Evolutionary conservation across 106 monocot species (phyloP), one percentile per base, ranked within the genome.

Genomic region (Ottelia alismoides): DNA sequence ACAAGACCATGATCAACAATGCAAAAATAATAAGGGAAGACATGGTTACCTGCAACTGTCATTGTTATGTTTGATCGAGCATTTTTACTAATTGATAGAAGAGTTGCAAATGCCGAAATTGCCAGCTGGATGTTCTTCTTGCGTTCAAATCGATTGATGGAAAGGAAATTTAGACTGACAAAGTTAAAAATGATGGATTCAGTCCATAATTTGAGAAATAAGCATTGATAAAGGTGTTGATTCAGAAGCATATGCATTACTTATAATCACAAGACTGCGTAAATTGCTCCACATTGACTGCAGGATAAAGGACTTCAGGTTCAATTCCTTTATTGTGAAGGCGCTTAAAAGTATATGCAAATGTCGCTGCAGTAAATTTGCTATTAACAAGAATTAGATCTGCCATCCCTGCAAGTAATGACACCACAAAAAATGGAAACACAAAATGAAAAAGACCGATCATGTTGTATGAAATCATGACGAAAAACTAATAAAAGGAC

Each of bases 121-220:
- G 96, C 96, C 44, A 96, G 57, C 48, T 79, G 71, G 66, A 96
- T 72, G 57, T 96, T 96, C 78, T 96, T 96, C 70, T 96, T 96
- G 48, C 96, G 76, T 74, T 96, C 96, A 85, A 96, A 96, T 30
- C 96, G 88, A 60, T 96, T 96, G 52, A 96, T 69, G 6, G 96
- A 89, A 52, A 96, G 85, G 55, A 89, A 96, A 76, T 88, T 96
- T 44, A 85, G 70, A 76, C 96, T 96, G 46, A 31, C 28, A n/a
- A 12, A 27, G 25, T n/a, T n/a, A n/a, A n/a, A n/a, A n/a, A n/a
- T n/a, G n/a, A n/a, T n/a, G n/a, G n/a, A n/a, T n/a, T n/a, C n/a
- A n/a, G n/a, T n/a, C n/a, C n/a, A n/a, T n/a, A n/a, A n/a, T n/a
- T n/a, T n/a, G n/a, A n/a, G n/a, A n/a, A n/a, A n/a, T n/a, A n/a